A percentile compares a stretch with the other conserved stretches of the same genome.
These are phyloP conservation scores for Rossbeevera mucosa DNA, from an alignment of 768 basidiomycete genomes.

Conservation along the genomic window DNA sequence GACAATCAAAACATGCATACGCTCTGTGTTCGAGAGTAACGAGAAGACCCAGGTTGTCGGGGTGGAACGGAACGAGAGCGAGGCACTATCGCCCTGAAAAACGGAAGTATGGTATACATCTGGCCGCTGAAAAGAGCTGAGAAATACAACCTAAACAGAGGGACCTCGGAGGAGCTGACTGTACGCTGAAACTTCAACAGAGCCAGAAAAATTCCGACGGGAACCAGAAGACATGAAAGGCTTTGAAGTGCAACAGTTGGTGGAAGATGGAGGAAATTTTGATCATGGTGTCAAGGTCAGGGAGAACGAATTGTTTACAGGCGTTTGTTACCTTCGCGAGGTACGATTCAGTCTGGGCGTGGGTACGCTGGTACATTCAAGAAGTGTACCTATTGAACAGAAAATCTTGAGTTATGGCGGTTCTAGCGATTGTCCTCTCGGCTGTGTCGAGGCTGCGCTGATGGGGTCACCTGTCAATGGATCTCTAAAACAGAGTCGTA, in stretches of 20 bases:
- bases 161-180: not conserved
- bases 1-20: not conserved
- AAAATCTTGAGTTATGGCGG: not conserved
- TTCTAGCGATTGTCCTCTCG: not conserved
- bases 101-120: not conserved
- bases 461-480: not conserved
- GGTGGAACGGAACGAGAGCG: not conserved
- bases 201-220: not conserved
- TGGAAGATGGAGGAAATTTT: not conserved
- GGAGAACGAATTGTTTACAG: not conserved
- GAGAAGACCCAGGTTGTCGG: not conserved
- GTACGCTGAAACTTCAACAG: not conserved
- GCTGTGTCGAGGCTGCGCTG: constrained; percentile 10
- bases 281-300: not conserved
- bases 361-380: not conserved
- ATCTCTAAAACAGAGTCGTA: not conserved
- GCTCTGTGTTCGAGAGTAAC: not conserved
- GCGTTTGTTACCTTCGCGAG: not conserved
- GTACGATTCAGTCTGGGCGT: not conserved
- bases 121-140: not conserved
- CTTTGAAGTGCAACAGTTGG: not conserved
- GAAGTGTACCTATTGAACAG: not conserved
- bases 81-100: not conserved
- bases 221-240: too few relatives aligned
- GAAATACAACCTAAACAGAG: not conserved